phyloP scores from a whole-genome alignment of 116 monocot species.

The Phalaenopsis hybrid region DNA sequence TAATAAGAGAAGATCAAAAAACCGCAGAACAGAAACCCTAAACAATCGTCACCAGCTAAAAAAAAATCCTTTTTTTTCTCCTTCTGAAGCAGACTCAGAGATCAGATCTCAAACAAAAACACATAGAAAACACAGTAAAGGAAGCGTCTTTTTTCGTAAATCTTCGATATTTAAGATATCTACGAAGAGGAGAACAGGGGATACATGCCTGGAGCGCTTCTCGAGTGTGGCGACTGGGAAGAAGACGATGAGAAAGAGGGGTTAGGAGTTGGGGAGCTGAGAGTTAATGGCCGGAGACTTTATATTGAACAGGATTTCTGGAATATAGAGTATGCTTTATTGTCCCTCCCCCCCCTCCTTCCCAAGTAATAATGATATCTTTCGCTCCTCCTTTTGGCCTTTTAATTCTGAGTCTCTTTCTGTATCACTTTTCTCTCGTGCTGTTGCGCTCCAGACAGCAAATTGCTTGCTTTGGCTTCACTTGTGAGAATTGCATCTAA shows the following conservation, averaged over 20 bases:
- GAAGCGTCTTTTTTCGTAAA: background rate
- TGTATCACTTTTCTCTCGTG: too few relatives aligned
- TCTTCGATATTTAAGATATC: background rate
- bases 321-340: background rate
- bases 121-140: background rate
- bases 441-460: too few relatives aligned
- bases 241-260: background rate
- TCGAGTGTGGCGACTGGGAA: background rate
- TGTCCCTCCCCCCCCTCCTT: too few relatives aligned
- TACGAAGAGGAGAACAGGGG: background rate
- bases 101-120: background rate
- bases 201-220: background rate
- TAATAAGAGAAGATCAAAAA: background rate
- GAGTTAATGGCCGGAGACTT: background rate
- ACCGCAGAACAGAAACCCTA: background rate
- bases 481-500: too few relatives aligned
- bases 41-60: background rate
- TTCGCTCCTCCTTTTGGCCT: too few relatives aligned
- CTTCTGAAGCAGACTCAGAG: background rate
- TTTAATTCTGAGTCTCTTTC: too few relatives aligned
- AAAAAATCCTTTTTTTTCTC: background rate
- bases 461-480: too few relatives aligned
- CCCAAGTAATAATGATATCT: too few relatives aligned
- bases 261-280: background rate
- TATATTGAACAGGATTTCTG: background rate